Conservation (phyloP, 768 basidiomycete genomes). For the Udeniomyces megalosporus region DNA sequence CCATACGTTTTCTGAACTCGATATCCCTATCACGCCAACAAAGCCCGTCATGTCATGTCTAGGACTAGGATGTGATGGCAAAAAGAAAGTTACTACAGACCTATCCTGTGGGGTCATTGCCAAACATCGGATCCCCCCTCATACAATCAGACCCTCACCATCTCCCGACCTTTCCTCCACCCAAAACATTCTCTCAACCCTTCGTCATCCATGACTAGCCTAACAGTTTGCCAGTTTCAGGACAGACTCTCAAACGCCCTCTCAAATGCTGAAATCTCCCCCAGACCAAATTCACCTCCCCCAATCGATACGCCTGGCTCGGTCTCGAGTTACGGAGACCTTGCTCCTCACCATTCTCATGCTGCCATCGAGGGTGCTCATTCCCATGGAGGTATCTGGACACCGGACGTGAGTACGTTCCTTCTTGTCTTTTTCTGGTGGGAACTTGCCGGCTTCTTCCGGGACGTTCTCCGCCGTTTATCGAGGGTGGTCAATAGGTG, state of each 20-base stretch:
- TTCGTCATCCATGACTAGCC: too few relatives aligned
- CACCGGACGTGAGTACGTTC: slow-evolving; percentile 34
- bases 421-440: neutral
- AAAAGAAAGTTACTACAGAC: too few relatives aligned
- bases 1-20: too few relatives aligned
- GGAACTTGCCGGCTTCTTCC: neutral
- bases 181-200: neutral
- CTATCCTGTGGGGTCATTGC: too few relatives aligned
- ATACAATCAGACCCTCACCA: too few relatives aligned
- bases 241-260: slow-evolving; percentile 25
- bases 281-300: neutral
- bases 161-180: neutral
- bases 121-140: too few relatives aligned
- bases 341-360: slow-evolving; percentile 41
- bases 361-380: slow-evolving; percentile 31
- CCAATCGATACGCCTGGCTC: slow-evolving; percentile 3
- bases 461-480: neutral
- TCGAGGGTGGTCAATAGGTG: neutral
- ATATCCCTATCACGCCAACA: too few relatives aligned
- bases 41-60: too few relatives aligned
- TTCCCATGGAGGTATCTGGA: slow-evolving; percentile 29
- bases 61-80: too few relatives aligned
- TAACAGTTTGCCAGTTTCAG: slow-evolving; percentile 29
- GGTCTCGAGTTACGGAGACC: neutral
- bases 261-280: neutral